Base-by-base conservation (phyloP, 345 rosid genomes). In the Citrus sinensis region DNA sequence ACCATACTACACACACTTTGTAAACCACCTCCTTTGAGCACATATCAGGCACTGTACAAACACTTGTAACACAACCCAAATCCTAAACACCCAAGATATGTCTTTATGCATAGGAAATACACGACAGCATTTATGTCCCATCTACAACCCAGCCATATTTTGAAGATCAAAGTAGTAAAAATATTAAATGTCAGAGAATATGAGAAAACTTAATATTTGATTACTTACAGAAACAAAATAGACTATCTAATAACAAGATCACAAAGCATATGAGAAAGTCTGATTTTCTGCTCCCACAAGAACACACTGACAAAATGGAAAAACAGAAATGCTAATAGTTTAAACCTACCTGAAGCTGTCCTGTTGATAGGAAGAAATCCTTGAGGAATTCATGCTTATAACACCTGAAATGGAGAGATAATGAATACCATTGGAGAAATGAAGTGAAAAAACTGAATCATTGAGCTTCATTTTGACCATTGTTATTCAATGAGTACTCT, bases 321-420 rank as follows among this genome's bases (percentile, higher is more conserved):
- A 77, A 60, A 34, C 51, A 73, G 40, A 69, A 74, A 59, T 54
- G 54, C 56, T 30, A 63, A 70, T n/a, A 77, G 70, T 58, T 62
- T 29, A 81, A 75, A 89, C 92, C 60, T 86, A 95, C 99, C 73
- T 92, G 94, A 83, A 94, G 91, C 83, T 96, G 97, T 74, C 99
- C 99, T 13, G 92, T 88, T 56, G 97, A 89, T 72, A 94, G 89
- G 84, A 92, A 96, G 91, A 94, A 96, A 85, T 96, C 97, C 89
- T 90, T 94, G 88, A 96, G 82, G 84, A 94, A 91, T 74, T 96
- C 99, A 84, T 87, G 97, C 79, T 90, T 89, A 74, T 89, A 82
- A 80, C 93, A 91, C 86, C 99, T 96, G 92, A 68, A 82, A 56
- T 64, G 79, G n/a, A 80, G 82, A 58, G 62, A 81, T 7, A 60